These are phyloP conservation scores for Russula sp. DNA, from an alignment of 768 basidiomycete species.

Conservation along the genomic window DNA sequence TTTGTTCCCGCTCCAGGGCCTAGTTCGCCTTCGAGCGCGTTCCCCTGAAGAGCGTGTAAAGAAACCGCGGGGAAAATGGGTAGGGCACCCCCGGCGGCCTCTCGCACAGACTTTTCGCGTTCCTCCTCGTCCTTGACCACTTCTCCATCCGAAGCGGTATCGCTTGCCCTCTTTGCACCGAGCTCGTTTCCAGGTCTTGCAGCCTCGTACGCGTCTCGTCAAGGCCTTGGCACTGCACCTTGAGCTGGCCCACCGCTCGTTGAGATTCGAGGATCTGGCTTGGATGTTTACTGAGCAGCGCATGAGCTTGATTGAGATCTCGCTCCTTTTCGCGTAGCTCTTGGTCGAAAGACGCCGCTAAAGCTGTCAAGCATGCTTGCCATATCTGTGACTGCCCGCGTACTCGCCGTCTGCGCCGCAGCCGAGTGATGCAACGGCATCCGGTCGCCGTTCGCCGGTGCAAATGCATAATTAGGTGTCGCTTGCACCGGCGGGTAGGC, in stretches of 20 bases:
- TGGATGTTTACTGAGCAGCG: constrained; percentile 82
- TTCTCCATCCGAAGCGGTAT: constrained; percentile 88
- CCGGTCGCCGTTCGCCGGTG: constrained; percentile 54
- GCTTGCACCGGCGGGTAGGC: constrained; percentile 50
- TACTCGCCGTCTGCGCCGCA: constrained; percentile 82
- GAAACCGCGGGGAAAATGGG: constrained; percentile 44
- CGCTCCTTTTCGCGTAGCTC: constrained; percentile 91
- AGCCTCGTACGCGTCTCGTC: constrained; percentile 57
- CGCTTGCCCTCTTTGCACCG: constrained; percentile 67
- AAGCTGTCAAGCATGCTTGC: constrained; percentile 79
- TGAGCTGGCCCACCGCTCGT: constrained; percentile 67
- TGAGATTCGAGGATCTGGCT: constrained; percentile 83
- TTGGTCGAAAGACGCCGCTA: constrained; percentile 87
- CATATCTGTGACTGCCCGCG: constrained; percentile 80
- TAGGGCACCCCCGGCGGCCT: constrained; percentile 57
- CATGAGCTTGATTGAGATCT: constrained; percentile 85
- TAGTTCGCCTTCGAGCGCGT: constrained; percentile 17
- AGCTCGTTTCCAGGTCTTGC: constrained; percentile 64
- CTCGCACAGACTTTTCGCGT: constrained; percentile 67
- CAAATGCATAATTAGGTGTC: constrained; percentile 44
- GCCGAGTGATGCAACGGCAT: constrained; percentile 82
- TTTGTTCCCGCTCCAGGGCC: constrained; percentile 36
- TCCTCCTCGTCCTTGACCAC: constrained; percentile 82
- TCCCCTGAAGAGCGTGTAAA: constrained; percentile 36
- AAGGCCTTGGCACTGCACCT: constrained; percentile 63